A percentile compares a stretch with the other conserved stretches of the same genome.
phyloP scores from a whole-genome alignment of 1,284 basidiomycete species.

The Tylopilus orsonianus region DNA sequence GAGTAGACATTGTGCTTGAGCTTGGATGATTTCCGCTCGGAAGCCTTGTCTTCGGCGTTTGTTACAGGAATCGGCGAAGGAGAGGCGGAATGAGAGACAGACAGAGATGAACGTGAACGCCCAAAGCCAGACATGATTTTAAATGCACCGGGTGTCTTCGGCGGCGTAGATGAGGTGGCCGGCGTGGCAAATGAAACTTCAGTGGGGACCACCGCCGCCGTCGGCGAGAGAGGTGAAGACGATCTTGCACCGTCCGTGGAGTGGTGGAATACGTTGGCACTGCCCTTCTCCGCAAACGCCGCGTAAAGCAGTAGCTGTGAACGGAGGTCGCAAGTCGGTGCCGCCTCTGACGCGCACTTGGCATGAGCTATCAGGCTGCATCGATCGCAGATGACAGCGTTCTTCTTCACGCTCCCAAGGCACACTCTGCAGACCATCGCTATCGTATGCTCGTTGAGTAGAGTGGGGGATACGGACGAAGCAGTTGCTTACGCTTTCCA shows the following conservation, averaged over 20 bases:
- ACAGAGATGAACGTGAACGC: constrained; percentile 51
- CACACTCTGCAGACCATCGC: constrained; percentile 90
- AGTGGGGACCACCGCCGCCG: constrained; percentile 46
- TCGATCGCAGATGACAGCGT: constrained; percentile 83
- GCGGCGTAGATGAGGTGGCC: constrained; percentile 36
- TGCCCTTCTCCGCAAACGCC: constrained; percentile 68
- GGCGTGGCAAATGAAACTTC: constrained; percentile 53
- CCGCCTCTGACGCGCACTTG: constrained; percentile 73
- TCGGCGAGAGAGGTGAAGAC: constrained; percentile 25
- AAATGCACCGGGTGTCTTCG: constrained; percentile 58
- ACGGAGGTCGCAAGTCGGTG: constrained; percentile 81
- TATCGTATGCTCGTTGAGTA: constrained; percentile 36
- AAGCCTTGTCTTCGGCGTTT: constrained; percentile 30
- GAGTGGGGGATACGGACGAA: neutral
- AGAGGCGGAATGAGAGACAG: constrained; percentile 23
- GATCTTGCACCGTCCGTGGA: constrained; percentile 49
- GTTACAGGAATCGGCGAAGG: constrained; percentile 28
- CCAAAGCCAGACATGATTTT: constrained; percentile 65
- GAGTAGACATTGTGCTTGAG: constrained; percentile 34
- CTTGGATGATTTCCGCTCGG: constrained; percentile 32
- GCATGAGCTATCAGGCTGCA: constrained; percentile 89
- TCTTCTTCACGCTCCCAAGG: constrained; percentile 77
- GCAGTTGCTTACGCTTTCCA: constrained; percentile 71
- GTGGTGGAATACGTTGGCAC: constrained; percentile 52
- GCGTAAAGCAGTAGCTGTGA: constrained; percentile 71